phyloP scores from a whole-genome alignment of 1,284 basidiomycete genomes.

The Gomphus bonarii region DNA sequence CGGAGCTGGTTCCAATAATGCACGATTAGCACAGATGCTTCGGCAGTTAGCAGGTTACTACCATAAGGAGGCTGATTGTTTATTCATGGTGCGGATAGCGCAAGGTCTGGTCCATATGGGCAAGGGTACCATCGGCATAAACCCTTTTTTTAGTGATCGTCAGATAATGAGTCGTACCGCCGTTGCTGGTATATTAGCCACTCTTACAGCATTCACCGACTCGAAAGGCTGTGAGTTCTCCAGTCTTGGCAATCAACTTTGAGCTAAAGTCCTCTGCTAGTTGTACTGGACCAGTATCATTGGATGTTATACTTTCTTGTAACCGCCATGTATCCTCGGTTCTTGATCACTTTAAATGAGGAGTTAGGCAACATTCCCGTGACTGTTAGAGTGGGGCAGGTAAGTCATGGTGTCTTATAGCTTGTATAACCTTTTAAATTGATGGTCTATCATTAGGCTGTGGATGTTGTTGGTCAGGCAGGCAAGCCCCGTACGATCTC shows the following conservation, averaged over 20 bases:
- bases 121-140: constrained; percentile 97
- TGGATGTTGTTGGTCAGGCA: constrained; percentile 86
- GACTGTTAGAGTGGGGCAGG: constrained; percentile 92
- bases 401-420: constrained; percentile 17
- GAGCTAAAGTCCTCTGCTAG: constrained; percentile 27
- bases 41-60: constrained; percentile 96
- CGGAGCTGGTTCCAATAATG: constrained; percentile 97
- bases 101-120: constrained; percentile 99
- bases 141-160: constrained; percentile 94
- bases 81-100: constrained; percentile 95
- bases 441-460: constrained; percentile 39
- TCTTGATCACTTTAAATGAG: constrained; percentile 96
- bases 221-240: constrained; percentile 75
- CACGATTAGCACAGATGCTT: constrained; percentile 94
- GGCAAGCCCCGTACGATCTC: constrained; percentile 88
- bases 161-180: constrained; percentile 85
- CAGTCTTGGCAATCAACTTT: background rate
- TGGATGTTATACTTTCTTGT: constrained; percentile 98
- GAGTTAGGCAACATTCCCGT: constrained; percentile 78
- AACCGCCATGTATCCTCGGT: constrained; percentile 95
- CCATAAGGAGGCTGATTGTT: constrained; percentile 92
- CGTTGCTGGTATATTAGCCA: constrained; percentile 85
- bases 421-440: constrained; percentile 5
- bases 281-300: constrained; percentile 89
- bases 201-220: constrained; percentile 88